Conservation (phyloP, 768 basidiomycete genomes). For the Leccinum pellstonianum region DNA sequence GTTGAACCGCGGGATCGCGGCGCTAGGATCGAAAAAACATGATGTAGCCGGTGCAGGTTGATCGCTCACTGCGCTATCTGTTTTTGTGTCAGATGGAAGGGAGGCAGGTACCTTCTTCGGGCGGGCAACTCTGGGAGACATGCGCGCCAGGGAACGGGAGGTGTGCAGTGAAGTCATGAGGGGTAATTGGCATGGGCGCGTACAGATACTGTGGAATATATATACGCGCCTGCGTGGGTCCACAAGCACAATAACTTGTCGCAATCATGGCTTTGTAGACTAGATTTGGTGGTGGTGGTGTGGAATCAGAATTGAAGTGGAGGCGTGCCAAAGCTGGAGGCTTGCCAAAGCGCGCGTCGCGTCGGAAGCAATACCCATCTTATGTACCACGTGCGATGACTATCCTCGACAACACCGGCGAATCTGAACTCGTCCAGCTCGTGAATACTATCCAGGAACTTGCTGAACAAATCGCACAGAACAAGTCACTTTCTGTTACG, state of each 20-base stretch:
- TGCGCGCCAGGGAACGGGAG: constrained; percentile 16
- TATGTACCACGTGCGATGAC: constrained; percentile 39
- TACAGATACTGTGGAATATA: not conserved
- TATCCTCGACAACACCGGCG: constrained; percentile 50
- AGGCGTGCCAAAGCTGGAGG: constrained; percentile 1
- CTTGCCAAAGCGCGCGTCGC: not conserved
- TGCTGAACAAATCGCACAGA: constrained; percentile 78
- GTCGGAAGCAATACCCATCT: constrained; percentile 3
- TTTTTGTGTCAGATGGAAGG: constrained; percentile 9
- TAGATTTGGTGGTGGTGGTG: not conserved
- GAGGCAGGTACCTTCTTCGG: not conserved
- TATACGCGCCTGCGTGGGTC: not conserved
- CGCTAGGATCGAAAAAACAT: not conserved
- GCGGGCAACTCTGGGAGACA: not conserved
- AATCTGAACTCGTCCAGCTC: constrained; percentile 61
- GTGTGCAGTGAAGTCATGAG: constrained; percentile 9
- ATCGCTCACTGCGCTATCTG: constrained; percentile 27
- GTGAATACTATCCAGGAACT: constrained; percentile 74
- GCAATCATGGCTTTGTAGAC: not conserved
- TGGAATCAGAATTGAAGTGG: not conserved
- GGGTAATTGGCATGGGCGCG: not conserved
- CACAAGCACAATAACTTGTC: not conserved
- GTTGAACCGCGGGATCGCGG: constrained; percentile 22
- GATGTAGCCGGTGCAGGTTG: constrained; percentile 28
- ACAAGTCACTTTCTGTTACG: constrained; percentile 66